Conservation (phyloP, 1,284 basidiomycete genomes). For the Ganoderma leucocontextum region DNA sequence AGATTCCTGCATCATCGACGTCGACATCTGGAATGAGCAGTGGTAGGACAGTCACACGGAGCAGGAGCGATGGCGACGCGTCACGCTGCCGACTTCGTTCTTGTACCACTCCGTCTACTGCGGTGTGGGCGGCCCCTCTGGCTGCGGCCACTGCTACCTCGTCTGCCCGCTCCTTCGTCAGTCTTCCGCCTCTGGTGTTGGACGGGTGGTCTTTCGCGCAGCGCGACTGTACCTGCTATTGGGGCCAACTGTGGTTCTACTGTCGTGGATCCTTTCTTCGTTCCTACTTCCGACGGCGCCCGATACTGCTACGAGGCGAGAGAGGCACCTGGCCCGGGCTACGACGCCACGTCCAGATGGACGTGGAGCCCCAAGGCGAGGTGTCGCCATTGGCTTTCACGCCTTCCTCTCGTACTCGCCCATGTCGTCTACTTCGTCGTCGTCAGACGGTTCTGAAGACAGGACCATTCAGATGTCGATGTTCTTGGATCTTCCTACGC, state of each 20-base stretch:
- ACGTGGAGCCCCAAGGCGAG: slow-evolving; percentile 28
- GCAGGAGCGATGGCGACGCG: slow-evolving; percentile 36
- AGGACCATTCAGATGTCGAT: slow-evolving; percentile 43
- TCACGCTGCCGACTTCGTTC: slow-evolving; percentile 21
- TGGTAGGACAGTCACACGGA: slow-evolving; percentile 33
- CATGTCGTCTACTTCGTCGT: slow-evolving; percentile 41
- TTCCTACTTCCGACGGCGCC: background rate
- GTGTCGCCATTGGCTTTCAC: slow-evolving; percentile 40
- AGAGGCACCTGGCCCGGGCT: slow-evolving; percentile 26
- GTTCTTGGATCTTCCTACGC: slow-evolving; percentile 38
- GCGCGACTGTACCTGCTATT: slow-evolving; percentile 36
- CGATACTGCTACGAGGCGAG: slow-evolving; percentile 18
- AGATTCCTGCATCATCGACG: slow-evolving; percentile 41
- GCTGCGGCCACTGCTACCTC: slow-evolving; percentile 23
- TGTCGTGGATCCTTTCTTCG: slow-evolving; percentile 13
- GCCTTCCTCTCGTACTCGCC: slow-evolving; percentile 42
- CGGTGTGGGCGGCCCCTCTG: slow-evolving; percentile 26
- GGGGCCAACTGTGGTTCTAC: slow-evolving; percentile 16
- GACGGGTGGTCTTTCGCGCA: slow-evolving; percentile 34
- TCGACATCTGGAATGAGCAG: slow-evolving; percentile 12
- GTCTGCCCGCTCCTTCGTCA: slow-evolving; percentile 7
- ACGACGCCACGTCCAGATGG: slow-evolving; percentile 20
- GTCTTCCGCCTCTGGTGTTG: slow-evolving; percentile 24
- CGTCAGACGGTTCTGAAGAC: slow-evolving; percentile 43
- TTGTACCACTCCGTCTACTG: slow-evolving; percentile 31